Base-by-base conservation (phyloP, 805 yeast genomes). In the Naumovozyma baii region DNA sequence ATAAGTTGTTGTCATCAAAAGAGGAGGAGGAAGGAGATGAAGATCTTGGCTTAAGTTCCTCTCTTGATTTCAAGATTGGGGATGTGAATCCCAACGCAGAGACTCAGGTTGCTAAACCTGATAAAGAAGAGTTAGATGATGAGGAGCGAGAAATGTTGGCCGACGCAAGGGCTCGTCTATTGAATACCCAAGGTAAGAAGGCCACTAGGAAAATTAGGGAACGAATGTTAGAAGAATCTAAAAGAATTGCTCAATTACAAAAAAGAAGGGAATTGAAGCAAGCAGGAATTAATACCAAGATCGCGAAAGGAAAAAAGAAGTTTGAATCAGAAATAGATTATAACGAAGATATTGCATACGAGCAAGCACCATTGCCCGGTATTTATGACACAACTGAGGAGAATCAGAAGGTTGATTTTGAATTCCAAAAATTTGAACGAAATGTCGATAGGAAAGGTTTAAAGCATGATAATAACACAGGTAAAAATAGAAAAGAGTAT, bases 131-230 rank as follows among this genome's bases (percentile, higher is more conserved):
- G 19, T 65, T 86, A 69, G 88, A 80, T 42, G 96, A 86, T 33
- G 95, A 85, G 43, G 96, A 90, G 52, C 65, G 73, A 41, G 96
- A 90, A 57, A 86, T 88, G 96, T 61, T 88, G 5, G 76, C 85
- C n/a, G 98, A 92, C 56, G 98, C 98, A 1, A 73, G 81, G 36
- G 95, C 96, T 1, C 73, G 98, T 49, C 65, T 90, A 46, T 84
- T 94, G 10, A 88, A 86, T 51, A 87, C 96, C 0, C 86, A 83
- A 57, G 98, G 97, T 43, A 87, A 88, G 49, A 90, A 90, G 60
- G 96, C 96, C 0, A 84, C 88, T 42, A 64, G 97, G 42, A 86
- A 88, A 55, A 84, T 80, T 2, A 68, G 96, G 41, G 97, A 90
- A 56, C 66, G 92, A 37, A 71, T 83, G 73, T 63, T 86, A 34